Conservation (phyloP, 352 stramenopile genomes). For the Globisporangium paroecandrum region DNA sequence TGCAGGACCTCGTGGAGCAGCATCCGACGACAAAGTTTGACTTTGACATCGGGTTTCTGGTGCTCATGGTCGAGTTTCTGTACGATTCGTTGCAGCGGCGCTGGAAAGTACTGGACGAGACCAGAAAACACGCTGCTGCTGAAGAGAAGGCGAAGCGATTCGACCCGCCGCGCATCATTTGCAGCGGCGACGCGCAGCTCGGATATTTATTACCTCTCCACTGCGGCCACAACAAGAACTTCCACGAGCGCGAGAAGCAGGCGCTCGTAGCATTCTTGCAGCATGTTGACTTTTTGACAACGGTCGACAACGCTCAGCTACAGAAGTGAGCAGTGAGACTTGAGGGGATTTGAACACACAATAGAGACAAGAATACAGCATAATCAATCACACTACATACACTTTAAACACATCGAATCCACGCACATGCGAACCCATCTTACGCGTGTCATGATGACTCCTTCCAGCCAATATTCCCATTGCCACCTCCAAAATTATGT, state of each 20-base stretch:
- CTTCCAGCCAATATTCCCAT: neutral
- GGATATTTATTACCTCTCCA: constrained; percentile 68
- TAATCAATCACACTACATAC: constrained; percentile 1
- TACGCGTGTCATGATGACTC: neutral
- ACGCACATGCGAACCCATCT: neutral
- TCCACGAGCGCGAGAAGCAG: constrained; percentile 67
- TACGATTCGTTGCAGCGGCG: constrained; percentile 53
- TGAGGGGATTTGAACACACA: neutral
- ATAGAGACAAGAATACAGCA: constrained; percentile 1
- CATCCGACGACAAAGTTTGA: constrained; percentile 67
- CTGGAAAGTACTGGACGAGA: constrained; percentile 47
- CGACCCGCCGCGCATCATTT: constrained; percentile 29
- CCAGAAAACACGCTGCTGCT: constrained; percentile 13
- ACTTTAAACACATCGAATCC: neutral
- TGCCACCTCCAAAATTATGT: constrained; percentile 12
- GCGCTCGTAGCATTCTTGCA: constrained; percentile 57
- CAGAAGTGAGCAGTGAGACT: neutral
- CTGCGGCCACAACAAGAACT: constrained; percentile 87
- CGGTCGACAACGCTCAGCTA: neutral
- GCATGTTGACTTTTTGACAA: constrained; percentile 35
- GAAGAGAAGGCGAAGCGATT: constrained; percentile 3
- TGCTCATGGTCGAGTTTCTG: constrained; percentile 80
- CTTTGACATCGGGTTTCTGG: constrained; percentile 63
- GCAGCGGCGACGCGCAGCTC: constrained; percentile 31
- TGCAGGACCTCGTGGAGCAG: constrained; percentile 57